Evolutionary conservation across 2,329 filamentous ascomycete species (phyloP), one percentile per base, ranked within the genome.

Genomic region (Atkinsonella hypoxylon): DNA sequence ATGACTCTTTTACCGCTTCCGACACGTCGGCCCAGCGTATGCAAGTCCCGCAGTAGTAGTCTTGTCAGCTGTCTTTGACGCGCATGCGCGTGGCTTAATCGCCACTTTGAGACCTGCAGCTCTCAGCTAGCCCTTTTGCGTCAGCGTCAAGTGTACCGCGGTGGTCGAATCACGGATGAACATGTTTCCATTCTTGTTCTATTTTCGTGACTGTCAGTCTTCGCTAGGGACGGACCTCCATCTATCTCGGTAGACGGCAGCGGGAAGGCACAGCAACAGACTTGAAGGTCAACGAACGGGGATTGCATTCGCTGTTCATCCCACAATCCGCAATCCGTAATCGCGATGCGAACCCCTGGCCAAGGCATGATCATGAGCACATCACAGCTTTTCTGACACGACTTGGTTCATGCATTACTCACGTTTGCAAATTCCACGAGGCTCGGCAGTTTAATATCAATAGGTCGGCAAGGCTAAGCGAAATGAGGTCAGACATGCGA

Each of bases 1-100:
- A 34, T 18, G 40, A 36, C 46, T 49, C 51, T 54, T 26, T 57
- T 50, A 57, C 56, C 56, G 58, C 53, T 45, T 18, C 49, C 17
- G 31, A 41, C 43, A 32, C 30, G 44, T 22, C n/a, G 49, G 51
- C 45, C 50, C 53, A 52, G 42, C 22, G 22, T 38, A 57, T 53
- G 56, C 55, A 54, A 42, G 52, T 45, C 48, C 46, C 52, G 51
- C 50, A 52, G 52, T 15, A 54, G 18, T 48, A 22, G 40, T 41
- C 45, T 30, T 46, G 30, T 26, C 17, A 47, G n/a, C 18, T 41
- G 30, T 48, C 36, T 45, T 56, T 34, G 48, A 52, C 50, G 50
- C 30, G 52, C 44, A 44, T 34, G 31, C 34, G 48, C 48, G 41
- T 46, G 48, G 32, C 10, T 42, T 12, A 20, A 34, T 49, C 31